These are phyloP conservation scores for Tremella mesenterica DNA, from an alignment of 768 basidiomycete genomes.

Conservation along the genomic window DNA sequence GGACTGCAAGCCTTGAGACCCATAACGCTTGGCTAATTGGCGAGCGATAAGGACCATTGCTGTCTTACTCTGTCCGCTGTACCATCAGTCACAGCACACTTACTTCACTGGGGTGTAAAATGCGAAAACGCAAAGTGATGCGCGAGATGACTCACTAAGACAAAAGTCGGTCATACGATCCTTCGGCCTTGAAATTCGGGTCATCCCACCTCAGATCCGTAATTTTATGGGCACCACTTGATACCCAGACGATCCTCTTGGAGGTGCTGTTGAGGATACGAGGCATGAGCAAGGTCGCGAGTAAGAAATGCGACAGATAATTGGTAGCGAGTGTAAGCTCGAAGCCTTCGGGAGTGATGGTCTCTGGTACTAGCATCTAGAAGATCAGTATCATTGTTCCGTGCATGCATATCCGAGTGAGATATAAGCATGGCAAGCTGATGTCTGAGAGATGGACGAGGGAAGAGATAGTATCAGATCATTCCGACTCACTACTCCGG, in stretches of 20 bases:
- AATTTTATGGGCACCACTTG: background rate
- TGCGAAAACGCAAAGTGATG: background rate
- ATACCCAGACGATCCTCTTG: constrained; percentile 2
- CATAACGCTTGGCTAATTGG: background rate
- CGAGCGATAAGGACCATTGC: background rate
- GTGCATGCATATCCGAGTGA: background rate
- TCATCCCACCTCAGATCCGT: background rate
- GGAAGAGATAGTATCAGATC: background rate
- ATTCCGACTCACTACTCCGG: constrained; percentile 5
- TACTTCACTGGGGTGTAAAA: too few relatives aligned
- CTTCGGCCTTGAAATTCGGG: background rate
- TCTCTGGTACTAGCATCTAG: constrained; percentile 8
- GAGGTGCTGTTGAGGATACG: background rate
- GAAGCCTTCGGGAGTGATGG: constrained; percentile 7
- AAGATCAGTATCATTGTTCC: background rate
- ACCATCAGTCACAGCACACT: background rate
- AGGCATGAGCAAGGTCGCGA: background rate
- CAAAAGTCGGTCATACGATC: background rate
- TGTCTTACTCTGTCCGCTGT: constrained; percentile 2
- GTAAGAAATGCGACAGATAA: constrained; percentile 5
- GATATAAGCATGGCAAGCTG: background rate
- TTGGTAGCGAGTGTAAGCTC: constrained; percentile 9
- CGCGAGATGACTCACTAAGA: background rate
- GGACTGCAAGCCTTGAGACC: background rate
- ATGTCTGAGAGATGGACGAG: constrained; percentile 1